Percentiles rank a stretch among this genome's conserved stretches.
Conservation (phyloP, 768 basidiomycete species). For the Macrolepiota albuminosa region DNA sequence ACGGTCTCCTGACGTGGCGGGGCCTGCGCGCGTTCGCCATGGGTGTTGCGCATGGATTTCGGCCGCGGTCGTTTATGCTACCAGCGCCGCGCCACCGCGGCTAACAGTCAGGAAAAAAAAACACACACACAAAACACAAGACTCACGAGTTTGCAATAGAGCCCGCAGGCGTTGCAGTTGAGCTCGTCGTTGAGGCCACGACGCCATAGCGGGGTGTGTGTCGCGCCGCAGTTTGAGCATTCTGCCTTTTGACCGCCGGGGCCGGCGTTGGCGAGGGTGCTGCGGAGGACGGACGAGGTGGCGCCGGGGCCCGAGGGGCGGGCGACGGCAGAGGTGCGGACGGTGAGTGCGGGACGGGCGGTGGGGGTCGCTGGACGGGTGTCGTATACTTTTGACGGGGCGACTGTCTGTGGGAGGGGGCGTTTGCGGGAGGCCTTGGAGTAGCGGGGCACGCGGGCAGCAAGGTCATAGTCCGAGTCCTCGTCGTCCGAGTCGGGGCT, state of each 20-base stretch:
- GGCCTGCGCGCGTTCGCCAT: constrained; percentile 65
- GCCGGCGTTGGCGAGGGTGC: constrained; percentile 30
- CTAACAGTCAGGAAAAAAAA: too few species aligned
- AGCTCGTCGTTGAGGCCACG: constrained; percentile 84
- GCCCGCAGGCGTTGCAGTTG: constrained; percentile 85
- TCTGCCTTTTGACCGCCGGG: constrained; percentile 70
- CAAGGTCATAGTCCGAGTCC: constrained; percentile 28
- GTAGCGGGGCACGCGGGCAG: constrained; percentile 21
- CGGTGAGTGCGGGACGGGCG: constrained; percentile 54
- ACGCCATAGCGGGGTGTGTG: constrained; percentile 85
- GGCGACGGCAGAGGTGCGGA: constrained; percentile 44
- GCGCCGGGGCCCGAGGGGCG: constrained; percentile 61
- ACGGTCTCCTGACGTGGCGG: constrained; percentile 65
- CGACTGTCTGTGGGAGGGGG: constrained; percentile 45
- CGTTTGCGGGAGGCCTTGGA: constrained; percentile 16
- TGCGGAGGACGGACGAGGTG: constrained; percentile 45
- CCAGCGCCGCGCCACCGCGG: too few species aligned
- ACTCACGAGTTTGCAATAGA: constrained; percentile 77
- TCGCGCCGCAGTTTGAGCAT: constrained; percentile 85
- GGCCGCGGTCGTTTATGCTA: constrained; percentile 87
- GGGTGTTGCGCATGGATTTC: constrained; percentile 78
- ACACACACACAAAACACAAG: too few species aligned
- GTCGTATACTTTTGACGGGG: constrained; percentile 51
- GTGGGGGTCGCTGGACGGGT: constrained; percentile 27
- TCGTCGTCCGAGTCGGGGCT: constrained; percentile 32